A percentile compares a stretch with the other conserved stretches of the same genome.
These are phyloP conservation scores for Daldinia eschscholtzii DNA, from an alignment of 2,329 filamentous ascomycete species.

Conservation along the genomic window DNA sequence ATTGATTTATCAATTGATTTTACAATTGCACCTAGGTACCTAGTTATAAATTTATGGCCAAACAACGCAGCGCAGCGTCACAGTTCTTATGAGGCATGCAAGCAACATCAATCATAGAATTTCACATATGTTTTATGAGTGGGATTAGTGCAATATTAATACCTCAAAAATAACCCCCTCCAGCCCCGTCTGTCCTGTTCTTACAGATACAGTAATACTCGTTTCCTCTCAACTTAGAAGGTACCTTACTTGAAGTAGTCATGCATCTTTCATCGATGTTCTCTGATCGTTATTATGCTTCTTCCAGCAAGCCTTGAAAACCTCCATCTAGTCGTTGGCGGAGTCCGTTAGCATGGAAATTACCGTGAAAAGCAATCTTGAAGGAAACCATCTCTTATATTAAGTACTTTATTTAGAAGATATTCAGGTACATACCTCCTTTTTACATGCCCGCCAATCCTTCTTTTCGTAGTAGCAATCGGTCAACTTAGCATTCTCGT, in stretches of 20 bases:
- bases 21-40: not conserved
- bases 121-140: too few relatives aligned
- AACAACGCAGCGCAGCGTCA: conserved; percentile 4
- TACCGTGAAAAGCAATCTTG: conserved; percentile 15
- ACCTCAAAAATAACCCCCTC: conserved; percentile 24
- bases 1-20: conserved; percentile 1
- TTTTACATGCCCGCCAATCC: conserved; percentile 90
- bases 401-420: too few relatives aligned
- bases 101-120: too few relatives aligned
- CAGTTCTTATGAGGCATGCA: conserved; percentile 9
- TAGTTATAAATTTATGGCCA: not conserved
- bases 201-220: conserved; percentile 21
- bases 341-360: conserved; percentile 30
- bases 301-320: conserved; percentile 93
- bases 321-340: conserved; percentile 78
- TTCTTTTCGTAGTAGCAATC: conserved; percentile 97
- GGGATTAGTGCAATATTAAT: conserved; percentile 36
- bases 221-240: not conserved
- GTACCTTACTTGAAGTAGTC: conserved; percentile 5
- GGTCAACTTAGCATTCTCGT: conserved; percentile 89
- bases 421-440: conserved; percentile 75
- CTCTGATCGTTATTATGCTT: conserved; percentile 86
- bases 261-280: conserved; percentile 79
- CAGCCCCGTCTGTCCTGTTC: not conserved
- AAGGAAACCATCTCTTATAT: not conserved